Evolutionary conservation across 106 monocot genomes (phyloP), one percentile per base, ranked within the genome.

Genomic region (Acorus gramineus): DNA sequence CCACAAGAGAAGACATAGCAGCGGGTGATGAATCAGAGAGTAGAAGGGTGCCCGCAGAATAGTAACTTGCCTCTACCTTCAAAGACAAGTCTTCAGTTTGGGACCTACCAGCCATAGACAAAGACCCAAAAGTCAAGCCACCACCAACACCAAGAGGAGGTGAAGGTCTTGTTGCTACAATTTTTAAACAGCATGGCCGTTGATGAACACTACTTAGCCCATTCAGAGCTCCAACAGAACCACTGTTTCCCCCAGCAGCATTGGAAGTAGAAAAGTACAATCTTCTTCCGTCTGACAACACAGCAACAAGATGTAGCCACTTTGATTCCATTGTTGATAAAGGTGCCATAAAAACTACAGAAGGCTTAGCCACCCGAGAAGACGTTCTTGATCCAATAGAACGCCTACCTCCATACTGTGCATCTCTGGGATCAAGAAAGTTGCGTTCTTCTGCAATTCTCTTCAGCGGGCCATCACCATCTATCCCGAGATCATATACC

Each of bases 221-320:
- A 58, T 69, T 68, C 43, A 87, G 75, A 53, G 67, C 57, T 56
- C 81, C 66, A 60, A 73, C 47, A 69, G 80, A 77, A 56, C 70
- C 53, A 71, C 54, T 77, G 74, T 46, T 84, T 59, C 80, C 74
- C 75, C 66, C 53, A n/a, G 89, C 75, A 44, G 63, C 56, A 28
- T 28, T 28, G n/a, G 79, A 77, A 49, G 93, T 94, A 53, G 92
- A 80, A 63, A 96, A 74, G 58, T 91, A 96, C 53, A 96, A 64
- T 77, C 96, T 82, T 79, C 84, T 96, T 53, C 96, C 96, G 83
- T 96, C 96, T 62, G 96, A 96, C 52, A 96, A 71, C 64, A 96
- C 80, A 62, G 74, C 87, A 61, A 91, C 82, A 64, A 88, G 53
- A 49, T 96, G 84, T 44, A 96, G 69, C 74, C 78, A 81, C 77